Base-by-base conservation (phyloP, 2,329 filamentous ascomycete genomes). In the Penicillium sp. region DNA sequence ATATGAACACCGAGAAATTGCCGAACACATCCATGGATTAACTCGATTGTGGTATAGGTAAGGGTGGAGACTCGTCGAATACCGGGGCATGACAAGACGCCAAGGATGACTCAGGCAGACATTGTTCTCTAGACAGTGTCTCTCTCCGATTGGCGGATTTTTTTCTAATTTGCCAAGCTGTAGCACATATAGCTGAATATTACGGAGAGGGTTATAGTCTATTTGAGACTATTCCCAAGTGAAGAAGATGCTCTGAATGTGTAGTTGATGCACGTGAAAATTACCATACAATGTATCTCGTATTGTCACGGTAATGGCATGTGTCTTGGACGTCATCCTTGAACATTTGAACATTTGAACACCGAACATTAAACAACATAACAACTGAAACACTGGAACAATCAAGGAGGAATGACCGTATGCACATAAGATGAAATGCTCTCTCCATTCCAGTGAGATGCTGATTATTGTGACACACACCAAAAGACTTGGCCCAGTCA, bases 61-160 rank as follows among this genome's bases (percentile, higher is more conserved):
- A 33, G 11, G 29, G 65, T 65, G 63, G 64, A 60, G 57, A 61
- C 52, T 27, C 44, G 41, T 46, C 44, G 61, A 66, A 66, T 67
- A 67, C 65, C 65, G 65, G 65, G 65, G 65, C 60, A 63, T 62
- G 53, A 67, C 65, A 57, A 39, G 23, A 57, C 46, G 19, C 55
- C 62, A 62, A 59, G 34, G 57, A 58, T 67, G 64, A 64, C 59
- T 63, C 40, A 63, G 55, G 43, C 59, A 61, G 40, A 36, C 19
- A 31, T 38, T 16, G 6, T 16, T 13, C 27, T 33, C 33, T 25
- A 9, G 6, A 15, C 13, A 23, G 2, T 9, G 2, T 29, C 48
- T 40, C 29, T 16, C 50, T 25, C 39, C 50, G 21, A 13, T 13
- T 34, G 16, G 9, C 4, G 19, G 21, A 4, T 21, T 13, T 16